Base-by-base conservation (phyloP, 2,329 filamentous ascomycete species). In the Tolypocladium cylindrosporum region DNA sequence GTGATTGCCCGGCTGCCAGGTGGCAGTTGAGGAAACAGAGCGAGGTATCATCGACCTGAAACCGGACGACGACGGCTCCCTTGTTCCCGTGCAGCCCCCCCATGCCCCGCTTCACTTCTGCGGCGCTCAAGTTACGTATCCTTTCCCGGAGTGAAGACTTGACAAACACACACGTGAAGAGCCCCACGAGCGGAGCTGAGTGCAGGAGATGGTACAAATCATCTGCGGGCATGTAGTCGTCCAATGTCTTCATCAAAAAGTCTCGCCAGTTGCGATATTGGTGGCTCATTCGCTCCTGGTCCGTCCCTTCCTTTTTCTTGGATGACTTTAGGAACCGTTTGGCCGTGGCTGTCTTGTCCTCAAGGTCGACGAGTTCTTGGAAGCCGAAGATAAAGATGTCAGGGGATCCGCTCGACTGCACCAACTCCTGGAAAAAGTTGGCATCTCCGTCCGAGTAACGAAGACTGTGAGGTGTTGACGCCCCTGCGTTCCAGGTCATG, bases 21-120 rank as follows among this genome's bases (percentile, higher is more conserved):
- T 99, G 94, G 70, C 94, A 99, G 69, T 99, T 99, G 75, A 97
- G 83, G 72, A 99, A 93, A 74, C 94, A 99, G 41, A 99, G 74
- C 1, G 93, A 97, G 55, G 88, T 94, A 71, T 99, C 92, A 67
- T 99, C 94, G 2, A 99, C 75, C 66, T 92, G 81, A 73, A 99
- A 96, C n/a, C 94, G 89, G 43, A 97, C 82, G 41, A 96, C 82
- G 41, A 97, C 83, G 24, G 92, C 94, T 61, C 94, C 94, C 77
- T 99, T 99, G 76, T 99, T 99, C 37, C 94, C 94, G 69, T 97
- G 91, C 61, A 93, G 77, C 21, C 94, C 94, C 55, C 92, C 93
- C 89, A 99, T 94, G 57, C 94, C 94, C 59, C 94, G 88, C 73
- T 99, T 99, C 62, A 99, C 87, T 69, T 97, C 91, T 6, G 89